phyloP scores from a whole-genome alignment of 495 filamentous ascomycete species.

The Daldinia bambusicola region DNA sequence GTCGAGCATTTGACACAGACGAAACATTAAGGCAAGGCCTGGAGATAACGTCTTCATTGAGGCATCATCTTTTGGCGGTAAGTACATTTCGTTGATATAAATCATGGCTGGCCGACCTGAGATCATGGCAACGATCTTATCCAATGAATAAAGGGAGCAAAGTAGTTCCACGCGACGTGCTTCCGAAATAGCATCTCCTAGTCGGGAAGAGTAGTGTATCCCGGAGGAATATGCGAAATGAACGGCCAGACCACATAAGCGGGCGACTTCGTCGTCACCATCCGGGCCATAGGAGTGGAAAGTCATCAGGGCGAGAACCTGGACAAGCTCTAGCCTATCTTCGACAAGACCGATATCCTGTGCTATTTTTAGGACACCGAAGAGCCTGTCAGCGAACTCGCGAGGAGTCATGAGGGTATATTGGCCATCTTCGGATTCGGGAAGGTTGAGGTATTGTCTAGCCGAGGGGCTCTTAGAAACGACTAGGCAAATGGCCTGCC shows the following conservation, averaged over 20 bases:
- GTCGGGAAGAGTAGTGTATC: constrained; percentile 58
- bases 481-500: constrained; percentile 53
- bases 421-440: constrained; percentile 10
- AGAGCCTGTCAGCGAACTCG: constrained; percentile 46
- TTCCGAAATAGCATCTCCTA: constrained; percentile 28
- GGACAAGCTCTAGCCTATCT: constrained; percentile 45
- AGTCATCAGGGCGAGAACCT: constrained; percentile 48
- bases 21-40: constrained; percentile 39
- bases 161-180: constrained; percentile 52
- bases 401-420: constrained; percentile 18
- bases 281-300: constrained; percentile 45
- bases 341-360: constrained; percentile 48
- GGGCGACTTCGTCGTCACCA: constrained; percentile 41
- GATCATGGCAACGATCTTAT: constrained; percentile 67
- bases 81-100: constrained; percentile 64
- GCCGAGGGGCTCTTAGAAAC: constrained; percentile 53
- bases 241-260: constrained; percentile 30
- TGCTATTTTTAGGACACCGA: constrained; percentile 45
- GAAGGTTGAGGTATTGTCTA: constrained; percentile 46
- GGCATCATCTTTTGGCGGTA: constrained; percentile 57
- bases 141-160: constrained; percentile 70
- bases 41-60: constrained; percentile 22
- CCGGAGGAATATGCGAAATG: constrained; percentile 68
- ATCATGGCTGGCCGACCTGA: constrained; percentile 66
- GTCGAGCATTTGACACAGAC: constrained; percentile 57